phyloP scores from a whole-genome alignment of 345 rosid species.

The Aegle marmelos region DNA sequence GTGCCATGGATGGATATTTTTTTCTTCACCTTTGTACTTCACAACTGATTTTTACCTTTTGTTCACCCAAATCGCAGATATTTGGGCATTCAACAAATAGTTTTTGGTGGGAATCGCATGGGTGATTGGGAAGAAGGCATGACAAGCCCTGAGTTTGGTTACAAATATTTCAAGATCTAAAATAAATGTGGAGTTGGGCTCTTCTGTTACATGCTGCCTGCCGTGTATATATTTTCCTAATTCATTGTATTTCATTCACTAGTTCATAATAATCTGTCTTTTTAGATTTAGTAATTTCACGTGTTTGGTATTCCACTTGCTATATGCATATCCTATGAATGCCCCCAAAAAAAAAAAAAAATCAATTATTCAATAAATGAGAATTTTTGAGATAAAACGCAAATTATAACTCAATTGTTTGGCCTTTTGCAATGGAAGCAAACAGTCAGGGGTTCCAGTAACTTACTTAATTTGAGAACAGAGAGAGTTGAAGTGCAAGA shows the following conservation, averaged over 20 bases:
- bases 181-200: not conserved
- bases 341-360: too few species aligned
- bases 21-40: not conserved
- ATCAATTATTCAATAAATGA: too few species aligned
- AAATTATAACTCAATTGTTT: too few species aligned
- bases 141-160: slow-evolving; percentile 72
- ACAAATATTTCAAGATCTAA: slow-evolving; percentile 78
- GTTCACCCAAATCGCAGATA: slow-evolving; percentile 41
- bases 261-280: too few species aligned
- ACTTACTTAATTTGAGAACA: too few species aligned
- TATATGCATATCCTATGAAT: too few species aligned
- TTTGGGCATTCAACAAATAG: slow-evolving; percentile 77
- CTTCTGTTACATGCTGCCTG: not conserved
- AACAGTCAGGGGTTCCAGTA: too few species aligned
- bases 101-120: slow-evolving; percentile 74
- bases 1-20: not conserved
- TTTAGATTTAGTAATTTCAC: too few species aligned
- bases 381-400: too few species aligned
- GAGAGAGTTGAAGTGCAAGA: too few species aligned
- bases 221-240: not conserved
- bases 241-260: not conserved
- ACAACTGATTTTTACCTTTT: not conserved
- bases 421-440: too few species aligned
- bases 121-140: slow-evolving; percentile 98
- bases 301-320: too few species aligned